A percentile compares a stretch with the other conserved stretches of the same genome.
Conservation (phyloP, 371 early-diverging fungal species). For the Dichotomocladium elegans region DNA sequence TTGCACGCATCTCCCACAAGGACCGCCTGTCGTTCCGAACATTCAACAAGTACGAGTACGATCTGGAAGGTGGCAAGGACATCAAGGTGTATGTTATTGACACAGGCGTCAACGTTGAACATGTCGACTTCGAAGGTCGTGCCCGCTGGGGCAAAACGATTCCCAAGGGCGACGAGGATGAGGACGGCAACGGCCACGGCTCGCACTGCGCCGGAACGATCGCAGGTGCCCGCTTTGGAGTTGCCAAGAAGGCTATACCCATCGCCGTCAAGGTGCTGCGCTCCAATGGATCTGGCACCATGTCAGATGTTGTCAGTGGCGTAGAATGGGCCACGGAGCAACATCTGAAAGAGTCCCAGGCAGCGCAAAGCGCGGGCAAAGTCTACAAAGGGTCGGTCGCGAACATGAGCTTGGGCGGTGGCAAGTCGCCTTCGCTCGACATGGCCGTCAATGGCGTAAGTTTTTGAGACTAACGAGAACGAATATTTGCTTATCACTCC, state of each 20-base stretch:
- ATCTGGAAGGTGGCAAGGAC: slow-evolving; percentile 68
- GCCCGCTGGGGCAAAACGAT: slow-evolving; percentile 77
- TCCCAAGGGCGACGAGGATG: slow-evolving; percentile 65
- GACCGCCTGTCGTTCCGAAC: slow-evolving; percentile 49
- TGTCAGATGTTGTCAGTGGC: slow-evolving; percentile 70
- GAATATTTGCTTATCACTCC: not conserved
- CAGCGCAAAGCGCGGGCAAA: slow-evolving; percentile 40
- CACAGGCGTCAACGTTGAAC: slow-evolving; percentile 79
- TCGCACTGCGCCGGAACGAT: slow-evolving; percentile 94
- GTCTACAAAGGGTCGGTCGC: slow-evolving; percentile 74
- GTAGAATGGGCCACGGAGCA: slow-evolving; percentile 58
- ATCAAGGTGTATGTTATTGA: slow-evolving; percentile 88
- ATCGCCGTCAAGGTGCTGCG: slow-evolving; percentile 89
- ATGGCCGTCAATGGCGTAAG: slow-evolving; percentile 66
- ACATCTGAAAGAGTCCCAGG: slow-evolving; percentile 41
- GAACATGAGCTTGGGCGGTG: slow-evolving; percentile 93
- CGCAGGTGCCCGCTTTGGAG: slow-evolving; percentile 79
- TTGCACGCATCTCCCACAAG: slow-evolving; percentile 81
- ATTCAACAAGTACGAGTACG: slow-evolving; percentile 73
- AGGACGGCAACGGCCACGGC: slow-evolving; percentile 83
- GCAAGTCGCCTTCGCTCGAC: slow-evolving; percentile 76
- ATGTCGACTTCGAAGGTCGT: slow-evolving; percentile 84
- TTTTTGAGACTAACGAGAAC: not conserved
- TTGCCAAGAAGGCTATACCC: slow-evolving; percentile 88
- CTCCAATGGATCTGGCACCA: slow-evolving; percentile 76